phyloP scores from a whole-genome alignment of 129 eudicot genomes.

The Artemisia annua region DNA sequence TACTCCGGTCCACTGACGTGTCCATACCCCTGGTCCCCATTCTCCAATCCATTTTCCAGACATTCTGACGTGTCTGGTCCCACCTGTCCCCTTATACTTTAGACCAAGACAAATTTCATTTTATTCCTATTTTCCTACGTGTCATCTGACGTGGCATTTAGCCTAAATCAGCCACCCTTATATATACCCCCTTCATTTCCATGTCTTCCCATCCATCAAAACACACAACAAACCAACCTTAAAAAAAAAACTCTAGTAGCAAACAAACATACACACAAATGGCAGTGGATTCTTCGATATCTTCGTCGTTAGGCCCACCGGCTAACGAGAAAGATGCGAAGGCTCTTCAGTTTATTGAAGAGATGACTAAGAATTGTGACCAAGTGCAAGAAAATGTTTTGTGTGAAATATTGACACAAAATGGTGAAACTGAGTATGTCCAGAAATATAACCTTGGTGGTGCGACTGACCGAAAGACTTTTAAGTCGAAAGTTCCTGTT shows the following conservation, averaged over 20 bases:
- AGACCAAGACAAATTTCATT: slow-evolving; percentile 12
- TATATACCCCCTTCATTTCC: slow-evolving; percentile 28
- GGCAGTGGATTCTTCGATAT: slow-evolving; percentile 47
- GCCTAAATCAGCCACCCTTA: slow-evolving; percentile 21
- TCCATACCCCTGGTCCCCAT: slow-evolving; percentile 43
- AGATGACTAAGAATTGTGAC: slow-evolving; percentile 63
- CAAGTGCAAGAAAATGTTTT: slow-evolving; percentile 63
- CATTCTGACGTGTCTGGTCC: slow-evolving; percentile 43
- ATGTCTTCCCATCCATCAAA: slow-evolving; percentile 5
- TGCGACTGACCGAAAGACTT: slow-evolving; percentile 56
- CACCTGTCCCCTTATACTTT: slow-evolving; percentile 41
- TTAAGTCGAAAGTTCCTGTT: slow-evolving; percentile 65
- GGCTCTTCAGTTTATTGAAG: slow-evolving; percentile 80
- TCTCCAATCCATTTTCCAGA: slow-evolving; percentile 27
- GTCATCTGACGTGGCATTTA: slow-evolving; percentile 21
- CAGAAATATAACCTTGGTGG: slow-evolving; percentile 47
- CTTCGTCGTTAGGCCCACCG: slow-evolving; percentile 55
- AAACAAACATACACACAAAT: slow-evolving; percentile 10
- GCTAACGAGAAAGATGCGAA: slow-evolving; percentile 63
- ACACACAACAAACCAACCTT: slow-evolving; percentile 15
- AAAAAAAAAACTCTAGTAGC: background rate
- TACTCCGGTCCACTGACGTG: slow-evolving; percentile 50
- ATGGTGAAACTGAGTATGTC: slow-evolving; percentile 64
- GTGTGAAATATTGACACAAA: slow-evolving; percentile 54
- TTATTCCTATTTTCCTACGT: slow-evolving; percentile 23